Conservation (phyloP, 176 grass and related monocot species). For the Ampelocalamus luodianensis region DNA sequence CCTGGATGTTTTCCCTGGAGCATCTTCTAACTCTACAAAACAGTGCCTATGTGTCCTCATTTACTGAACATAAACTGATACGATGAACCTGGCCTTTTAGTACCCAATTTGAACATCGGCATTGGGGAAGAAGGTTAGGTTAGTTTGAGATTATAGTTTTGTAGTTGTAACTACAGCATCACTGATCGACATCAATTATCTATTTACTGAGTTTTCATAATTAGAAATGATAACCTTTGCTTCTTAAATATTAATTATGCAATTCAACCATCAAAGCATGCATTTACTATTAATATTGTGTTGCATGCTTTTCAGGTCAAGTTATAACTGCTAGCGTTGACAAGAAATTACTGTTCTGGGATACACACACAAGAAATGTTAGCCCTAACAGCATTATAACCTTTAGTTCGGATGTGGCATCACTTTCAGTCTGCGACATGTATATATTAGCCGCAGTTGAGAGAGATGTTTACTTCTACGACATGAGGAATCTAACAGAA, state of each 20-base stretch:
- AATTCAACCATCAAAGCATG: neutral
- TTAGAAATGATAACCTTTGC: neutral
- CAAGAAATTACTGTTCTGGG: slow-evolving; percentile 71
- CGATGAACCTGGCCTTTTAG: neutral
- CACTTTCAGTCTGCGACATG: slow-evolving; percentile 63
- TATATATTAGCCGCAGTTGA: slow-evolving; percentile 62
- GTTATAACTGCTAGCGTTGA: slow-evolving; percentile 58
- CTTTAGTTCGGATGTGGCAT: slow-evolving; percentile 56
- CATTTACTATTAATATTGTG: slow-evolving; percentile 20
- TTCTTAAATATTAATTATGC: slow-evolving; percentile 34
- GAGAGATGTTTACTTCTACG: slow-evolving; percentile 59
- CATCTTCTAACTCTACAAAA: slow-evolving; percentile 22
- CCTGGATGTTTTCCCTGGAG: neutral
- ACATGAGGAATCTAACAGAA: slow-evolving; percentile 59
- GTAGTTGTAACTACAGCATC: neutral
- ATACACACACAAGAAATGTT: slow-evolving; percentile 43
- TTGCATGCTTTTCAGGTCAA: slow-evolving; percentile 53
- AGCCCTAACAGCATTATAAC: slow-evolving; percentile 23
- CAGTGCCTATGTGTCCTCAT: neutral
- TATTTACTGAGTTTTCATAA: slow-evolving; percentile 7
- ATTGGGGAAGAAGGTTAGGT: neutral
- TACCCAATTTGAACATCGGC: neutral
- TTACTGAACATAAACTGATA: slow-evolving; percentile 19
- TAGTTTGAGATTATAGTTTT: slow-evolving; percentile 10
- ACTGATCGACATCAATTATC: neutral